Evolutionary conservation across 2,329 filamentous ascomycete genomes (phyloP), one percentile per base, ranked within the genome.

Genomic region (Pleoardoris graminearum): DNA sequence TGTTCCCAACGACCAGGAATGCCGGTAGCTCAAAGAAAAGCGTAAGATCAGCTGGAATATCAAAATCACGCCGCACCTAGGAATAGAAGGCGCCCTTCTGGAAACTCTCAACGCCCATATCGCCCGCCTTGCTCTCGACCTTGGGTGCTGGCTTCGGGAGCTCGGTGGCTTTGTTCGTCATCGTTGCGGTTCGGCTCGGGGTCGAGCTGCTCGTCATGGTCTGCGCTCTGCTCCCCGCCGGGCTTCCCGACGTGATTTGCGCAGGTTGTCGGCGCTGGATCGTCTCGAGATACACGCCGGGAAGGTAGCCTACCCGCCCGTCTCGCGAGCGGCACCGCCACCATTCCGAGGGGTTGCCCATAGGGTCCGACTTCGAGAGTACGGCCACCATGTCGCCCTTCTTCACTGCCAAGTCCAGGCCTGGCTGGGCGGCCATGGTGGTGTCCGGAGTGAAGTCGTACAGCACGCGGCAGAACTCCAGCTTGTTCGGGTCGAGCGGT

Each of bases 371-470:
- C 78, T 97, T 97, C 77, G 87, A 88, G 49, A 99, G 82, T 1
- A 99, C 91, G 22, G 94, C 94, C 14, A 99, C 92, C 48, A 97
- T 85, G 65, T 99, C 94, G 54, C 93, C 93, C 79, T 96, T 97
- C 77, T 90, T 92, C 21, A 95, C 93, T 30, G 90, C 86, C 12
- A 99, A 82, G 68, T 99, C 95, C 62, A 97, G 85, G 29, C 89
- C 90, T 55, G 87, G 73, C 7, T 75, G 70, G 14, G 66, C 62
- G 27, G 68, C 67, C 65, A 76, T 75, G 56, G 83, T 84, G 2
- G 83, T 78, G 67, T 93, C 89, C 3, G 94, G 93, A 0, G 88
- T 87, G 77, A 96, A 99, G 77, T 99, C 94, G 77, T 94, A 97
- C 16, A 96, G 77, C 2, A 95, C 88, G 53, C 92, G 89, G 79